These are phyloP conservation scores for Ustilago cynodontis DNA, from an alignment of 1,284 basidiomycete genomes.

Conservation along the genomic window DNA sequence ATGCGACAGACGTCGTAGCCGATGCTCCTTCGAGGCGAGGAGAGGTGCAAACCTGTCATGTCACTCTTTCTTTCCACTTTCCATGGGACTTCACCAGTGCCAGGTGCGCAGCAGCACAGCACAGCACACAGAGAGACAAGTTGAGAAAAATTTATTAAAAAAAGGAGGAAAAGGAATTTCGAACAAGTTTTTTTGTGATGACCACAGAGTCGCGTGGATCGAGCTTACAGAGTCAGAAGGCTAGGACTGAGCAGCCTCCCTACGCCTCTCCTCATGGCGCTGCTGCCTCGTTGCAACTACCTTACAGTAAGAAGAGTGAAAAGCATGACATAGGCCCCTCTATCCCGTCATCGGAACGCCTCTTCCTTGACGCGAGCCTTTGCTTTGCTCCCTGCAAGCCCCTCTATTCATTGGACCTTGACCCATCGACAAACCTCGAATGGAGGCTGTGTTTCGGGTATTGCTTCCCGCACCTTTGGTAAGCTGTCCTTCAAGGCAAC, in stretches of 20 bases:
- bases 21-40: background rate
- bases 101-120: background rate
- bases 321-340: background rate
- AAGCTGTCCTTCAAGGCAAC: too few species aligned
- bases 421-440: too few species aligned
- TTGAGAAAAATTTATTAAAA: background rate
- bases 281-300: background rate
- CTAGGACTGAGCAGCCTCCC: background rate
- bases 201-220: slow-evolving; percentile 7
- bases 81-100: background rate
- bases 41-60: background rate
- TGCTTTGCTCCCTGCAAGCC: background rate
- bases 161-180: background rate
- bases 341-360: slow-evolving; percentile 1
- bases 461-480: too few species aligned
- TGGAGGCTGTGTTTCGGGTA: too few species aligned
- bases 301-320: background rate
- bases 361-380: background rate
- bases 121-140: background rate
- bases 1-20: slow-evolving; percentile 5
- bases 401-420: background rate
- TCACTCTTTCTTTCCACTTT: background rate
- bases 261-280: too few species aligned
- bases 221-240: slow-evolving; percentile 5
- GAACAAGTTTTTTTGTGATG: background rate